Evolutionary conservation across 441 rosid genomes (phyloP).

Genomic region (Erodium trifolium): DNA sequence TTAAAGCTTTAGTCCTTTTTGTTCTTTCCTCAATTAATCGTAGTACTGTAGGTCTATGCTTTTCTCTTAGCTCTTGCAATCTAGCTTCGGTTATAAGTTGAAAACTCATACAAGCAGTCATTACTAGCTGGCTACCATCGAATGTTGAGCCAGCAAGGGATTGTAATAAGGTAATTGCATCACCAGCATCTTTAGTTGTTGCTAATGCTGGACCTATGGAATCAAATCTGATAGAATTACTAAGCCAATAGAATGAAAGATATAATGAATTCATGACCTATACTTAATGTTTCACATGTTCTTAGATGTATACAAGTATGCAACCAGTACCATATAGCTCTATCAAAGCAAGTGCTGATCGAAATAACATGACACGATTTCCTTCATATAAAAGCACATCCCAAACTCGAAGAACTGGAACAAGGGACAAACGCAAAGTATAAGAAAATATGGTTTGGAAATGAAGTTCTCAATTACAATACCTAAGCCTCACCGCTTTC

Average conservation of each 20-base stretch:
- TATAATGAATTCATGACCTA: constrained; percentile 8
- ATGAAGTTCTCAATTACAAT: constrained; percentile 12
- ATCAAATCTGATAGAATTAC: constrained; percentile 17
- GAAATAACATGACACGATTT: constrained; percentile 90
- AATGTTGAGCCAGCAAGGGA: no score
- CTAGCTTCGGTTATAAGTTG: no score
- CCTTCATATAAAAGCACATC: constrained; percentile 98
- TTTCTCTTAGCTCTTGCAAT: no score
- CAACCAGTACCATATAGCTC: constrained; percentile 84
- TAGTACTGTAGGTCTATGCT: no score
- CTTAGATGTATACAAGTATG: constrained; percentile 12
- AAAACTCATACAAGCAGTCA: no score
- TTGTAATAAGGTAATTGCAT: no score
- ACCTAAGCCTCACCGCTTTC: constrained; percentile 95
- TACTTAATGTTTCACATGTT: background rate
- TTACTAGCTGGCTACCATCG: no score
- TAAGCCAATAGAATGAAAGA: constrained; percentile 4
- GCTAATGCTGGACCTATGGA: constrained; percentile 67
- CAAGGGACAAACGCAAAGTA: constrained; percentile 28
- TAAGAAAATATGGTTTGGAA: constrained; percentile 6
- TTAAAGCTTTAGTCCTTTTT: no score
- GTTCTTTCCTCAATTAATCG: no score
- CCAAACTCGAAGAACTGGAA: constrained; percentile 96
- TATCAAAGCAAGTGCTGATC: constrained; percentile 94
- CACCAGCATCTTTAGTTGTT: no score